Base-by-base conservation (phyloP, 1,284 basidiomycete genomes). In the Afroboletus lepidellus region DNA sequence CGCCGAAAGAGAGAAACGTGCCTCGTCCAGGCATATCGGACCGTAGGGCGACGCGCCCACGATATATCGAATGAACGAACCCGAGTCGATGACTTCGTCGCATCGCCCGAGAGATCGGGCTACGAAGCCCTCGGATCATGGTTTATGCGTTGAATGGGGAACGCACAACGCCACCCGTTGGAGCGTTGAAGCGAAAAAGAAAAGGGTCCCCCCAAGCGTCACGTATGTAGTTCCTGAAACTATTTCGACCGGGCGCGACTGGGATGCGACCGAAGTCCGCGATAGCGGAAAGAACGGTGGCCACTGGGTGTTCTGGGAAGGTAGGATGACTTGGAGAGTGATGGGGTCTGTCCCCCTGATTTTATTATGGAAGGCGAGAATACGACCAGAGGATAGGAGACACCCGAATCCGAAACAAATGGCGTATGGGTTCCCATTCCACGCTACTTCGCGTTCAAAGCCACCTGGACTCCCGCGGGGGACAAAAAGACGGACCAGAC, bases 51-150 rank as follows among this genome's bases (percentile, higher is more conserved):
- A 44, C 8, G 23, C 39, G 36, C 15, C 13, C 7, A n/a, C 16
- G n/a, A 18, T 27, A 32, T 24, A 27, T 33, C 24, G 44, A 39
- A 51, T 27, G 29, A 51, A n/a, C 15, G 33, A 43, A 48, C 41
- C 18, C 32, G 23, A 33, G 30, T 24, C 37, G 30, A 39, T 11
- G 11, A 5, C n/a, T 45, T 36, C 32, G 32, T 45, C 32, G 21
- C 8, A 8, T 41, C 20, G 27, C 34, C 48, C 41, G 27, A 50
- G 45, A 55, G 23, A 51, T 51, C 41, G 41, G 41, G 48, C n/a
- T 21, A 30, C 49, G 43, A 39, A 48, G 48, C 59, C 62, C 60
- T 61, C 59, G 63, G 59, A 61, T 63, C 62, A 60, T 24, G 38
- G 36, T 33, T 36, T 16, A 24, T 41, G 43, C 43, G 25, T 8